phyloP scores from a whole-genome alignment of 768 basidiomycete genomes.

The Suillus subalutaceus region DNA sequence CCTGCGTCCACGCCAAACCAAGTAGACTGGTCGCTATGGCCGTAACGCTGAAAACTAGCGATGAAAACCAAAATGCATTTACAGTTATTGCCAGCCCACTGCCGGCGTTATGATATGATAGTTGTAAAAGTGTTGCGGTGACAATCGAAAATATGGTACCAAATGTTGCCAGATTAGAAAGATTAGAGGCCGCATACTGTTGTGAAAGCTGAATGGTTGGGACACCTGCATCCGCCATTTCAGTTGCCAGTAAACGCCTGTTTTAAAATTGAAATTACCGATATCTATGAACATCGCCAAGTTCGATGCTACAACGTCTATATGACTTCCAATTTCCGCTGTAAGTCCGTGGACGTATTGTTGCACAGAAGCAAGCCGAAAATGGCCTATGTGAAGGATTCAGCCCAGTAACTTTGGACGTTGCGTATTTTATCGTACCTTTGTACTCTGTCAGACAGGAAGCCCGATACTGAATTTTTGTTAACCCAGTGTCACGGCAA shows the following conservation, averaged over 20 bases:
- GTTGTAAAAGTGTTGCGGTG: constrained; percentile 45
- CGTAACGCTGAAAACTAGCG: constrained; percentile 48
- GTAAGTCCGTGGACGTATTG: constrained; percentile 45
- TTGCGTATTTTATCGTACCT: constrained; percentile 22
- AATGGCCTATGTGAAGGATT: constrained; percentile 37
- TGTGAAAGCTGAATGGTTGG: constrained; percentile 47
- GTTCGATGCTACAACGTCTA: constrained; percentile 42
- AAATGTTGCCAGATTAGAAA: constrained; percentile 46
- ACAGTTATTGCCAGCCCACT: constrained; percentile 34
- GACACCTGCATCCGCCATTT: constrained; percentile 32
- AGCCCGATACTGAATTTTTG: constrained; percentile 42
- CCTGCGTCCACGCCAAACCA: constrained; percentile 47
- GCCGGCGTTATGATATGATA: constrained; percentile 33
- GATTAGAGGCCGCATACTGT: constrained; percentile 41
- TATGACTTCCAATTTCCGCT: constrained; percentile 44
- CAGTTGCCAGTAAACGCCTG: neutral
- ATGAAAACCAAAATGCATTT: constrained; percentile 48
- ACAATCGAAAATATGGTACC: constrained; percentile 49
- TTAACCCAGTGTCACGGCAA: constrained; percentile 2
- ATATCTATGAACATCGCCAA: constrained; percentile 45
- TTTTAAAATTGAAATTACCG: constrained; percentile 34
- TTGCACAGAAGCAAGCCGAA: constrained; percentile 45
- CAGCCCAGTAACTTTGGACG: neutral
- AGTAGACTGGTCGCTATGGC: constrained; percentile 46
- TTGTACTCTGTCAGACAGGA: constrained; percentile 44